Evolutionary conservation across 139 green algal genomes (phyloP), one percentile per base, ranked within the genome.

Genomic region (Yamagishiella unicocca): DNA sequence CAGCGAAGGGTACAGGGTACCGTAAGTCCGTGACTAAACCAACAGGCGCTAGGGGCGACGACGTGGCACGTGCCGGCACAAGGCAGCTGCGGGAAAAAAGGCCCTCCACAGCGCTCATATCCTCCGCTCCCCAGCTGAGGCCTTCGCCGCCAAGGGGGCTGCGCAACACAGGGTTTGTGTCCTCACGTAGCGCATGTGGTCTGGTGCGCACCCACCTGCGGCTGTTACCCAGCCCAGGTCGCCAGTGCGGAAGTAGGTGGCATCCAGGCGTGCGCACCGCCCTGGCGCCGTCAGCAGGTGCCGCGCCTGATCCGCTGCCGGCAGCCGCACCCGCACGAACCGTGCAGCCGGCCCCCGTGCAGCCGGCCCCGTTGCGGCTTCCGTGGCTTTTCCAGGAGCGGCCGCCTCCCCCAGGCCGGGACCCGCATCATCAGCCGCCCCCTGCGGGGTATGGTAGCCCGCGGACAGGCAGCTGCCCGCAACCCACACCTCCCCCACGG

Each of bases 401-500:
- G 45, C 74, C 46, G 29, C 54, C 53, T 22, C 19, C n/a, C 12
- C 50, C 46, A 40, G 6, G 17, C n/a, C n/a, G n/a, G n/a, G n/a
- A n/a, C n/a, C n/a, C 22, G 14, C 58, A 53, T 27, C 74, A 37
- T 35, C n/a, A 1, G 25, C n/a, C 5, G 31, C 24, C 21, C 14
- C n/a, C 2, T 35, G 35, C 1, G 71, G 4, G 2, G 4, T 0
- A 12, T 90, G 67, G 67, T 95, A 95, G 1, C 93, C 92, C 9
- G 70, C 84, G 1, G 89, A 88, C 14, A 95, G 21, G n/a, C 90
- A 90, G 0, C 42, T 25, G 37, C 92, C 93, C 9, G 66, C 78
- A 2, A 95, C 88, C 33, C 85, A 91, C 62, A 95, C 93, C 85
- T 95, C 89, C 0, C 93, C 92, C 37, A 90, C 67, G 2, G 61